Conservation (phyloP, 306 rosid genomes). For the Sechiopsis laciniata region DNA sequence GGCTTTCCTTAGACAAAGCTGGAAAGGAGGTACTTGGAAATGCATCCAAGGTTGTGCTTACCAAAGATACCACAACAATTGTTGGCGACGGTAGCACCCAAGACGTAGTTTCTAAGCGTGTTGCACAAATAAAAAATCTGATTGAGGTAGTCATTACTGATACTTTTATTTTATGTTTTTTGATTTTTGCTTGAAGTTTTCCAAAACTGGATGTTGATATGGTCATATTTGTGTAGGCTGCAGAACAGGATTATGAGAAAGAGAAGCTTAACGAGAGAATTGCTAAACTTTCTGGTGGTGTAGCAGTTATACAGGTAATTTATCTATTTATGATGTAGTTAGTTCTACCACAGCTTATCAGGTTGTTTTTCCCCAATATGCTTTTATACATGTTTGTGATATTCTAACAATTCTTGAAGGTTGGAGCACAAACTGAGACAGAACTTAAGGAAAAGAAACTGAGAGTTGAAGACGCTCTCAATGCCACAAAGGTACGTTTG, state of each 20-base stretch:
- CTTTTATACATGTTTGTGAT: not conserved
- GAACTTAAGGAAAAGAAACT: constrained; percentile 97
- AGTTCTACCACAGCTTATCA: not conserved
- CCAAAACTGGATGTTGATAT: not conserved
- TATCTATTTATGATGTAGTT: not conserved
- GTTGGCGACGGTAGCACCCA: constrained; percentile 99
- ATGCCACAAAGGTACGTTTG: constrained; percentile 78
- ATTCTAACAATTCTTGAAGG: constrained; percentile 36
- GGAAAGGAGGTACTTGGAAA: constrained; percentile 87
- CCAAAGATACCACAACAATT: constrained; percentile 81
- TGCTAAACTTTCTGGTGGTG: constrained; percentile 96
- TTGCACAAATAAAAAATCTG: constrained; percentile 72
- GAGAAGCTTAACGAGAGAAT: constrained; percentile 90
- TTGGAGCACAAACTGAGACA: constrained; percentile 99
- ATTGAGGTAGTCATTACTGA: constrained; percentile 52
- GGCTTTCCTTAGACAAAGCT: constrained; percentile 81
- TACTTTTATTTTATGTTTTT: not conserved
- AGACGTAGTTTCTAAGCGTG: constrained; percentile 87
- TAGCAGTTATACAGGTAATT: constrained; percentile 88
- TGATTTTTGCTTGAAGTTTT: not conserved
- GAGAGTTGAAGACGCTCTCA: constrained; percentile 98
- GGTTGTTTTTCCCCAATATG: not conserved
- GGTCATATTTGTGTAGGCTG: constrained; percentile 41
- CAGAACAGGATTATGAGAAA: constrained; percentile 91
- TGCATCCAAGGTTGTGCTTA: constrained; percentile 93